Evolutionary conservation across 345 rosid genomes (phyloP).

Genomic region (Pugionium dolabratum): DNA sequence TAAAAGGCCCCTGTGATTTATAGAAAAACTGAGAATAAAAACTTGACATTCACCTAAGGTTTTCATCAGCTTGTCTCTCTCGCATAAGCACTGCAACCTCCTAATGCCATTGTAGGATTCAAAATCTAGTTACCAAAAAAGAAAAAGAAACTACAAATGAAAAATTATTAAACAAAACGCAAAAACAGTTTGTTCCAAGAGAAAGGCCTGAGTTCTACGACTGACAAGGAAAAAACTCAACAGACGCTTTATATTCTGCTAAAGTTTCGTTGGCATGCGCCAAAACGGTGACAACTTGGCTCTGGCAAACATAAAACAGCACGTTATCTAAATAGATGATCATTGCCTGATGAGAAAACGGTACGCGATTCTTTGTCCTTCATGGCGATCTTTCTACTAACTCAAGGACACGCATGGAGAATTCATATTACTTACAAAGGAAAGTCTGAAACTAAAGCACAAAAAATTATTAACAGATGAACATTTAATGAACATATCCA

Average conservation of each 20-base stretch:
- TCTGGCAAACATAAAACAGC: background rate
- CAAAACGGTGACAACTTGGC: slow-evolving; percentile 23
- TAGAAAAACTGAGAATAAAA: background rate
- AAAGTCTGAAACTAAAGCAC: background rate
- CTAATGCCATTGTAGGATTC: slow-evolving; percentile 82
- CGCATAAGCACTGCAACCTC: slow-evolving; percentile 81
- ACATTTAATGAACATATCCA: slow-evolving; percentile 12
- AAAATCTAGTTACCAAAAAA: slow-evolving; percentile 58
- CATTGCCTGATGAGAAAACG: background rate
- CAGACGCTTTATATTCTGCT: too few relatives aligned
- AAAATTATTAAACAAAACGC: background rate
- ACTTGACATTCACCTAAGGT: slow-evolving; percentile 62
- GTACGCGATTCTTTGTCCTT: slow-evolving; percentile 18
- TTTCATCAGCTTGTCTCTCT: slow-evolving; percentile 92
- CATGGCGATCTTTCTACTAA: slow-evolving; percentile 10
- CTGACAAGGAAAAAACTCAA: background rate
- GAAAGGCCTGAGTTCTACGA: background rate
- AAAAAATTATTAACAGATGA: slow-evolving; percentile 19
- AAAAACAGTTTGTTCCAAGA: background rate
- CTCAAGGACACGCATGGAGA: slow-evolving; percentile 3
- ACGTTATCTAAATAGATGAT: slow-evolving; percentile 12
- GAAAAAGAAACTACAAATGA: background rate
- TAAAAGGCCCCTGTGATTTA: background rate
- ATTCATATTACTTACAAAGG: slow-evolving; percentile 4
- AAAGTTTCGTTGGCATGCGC: slow-evolving; percentile 1